phyloP scores from a whole-genome alignment of 176 grass and related monocot genomes.

The Musa schizocarpa region DNA sequence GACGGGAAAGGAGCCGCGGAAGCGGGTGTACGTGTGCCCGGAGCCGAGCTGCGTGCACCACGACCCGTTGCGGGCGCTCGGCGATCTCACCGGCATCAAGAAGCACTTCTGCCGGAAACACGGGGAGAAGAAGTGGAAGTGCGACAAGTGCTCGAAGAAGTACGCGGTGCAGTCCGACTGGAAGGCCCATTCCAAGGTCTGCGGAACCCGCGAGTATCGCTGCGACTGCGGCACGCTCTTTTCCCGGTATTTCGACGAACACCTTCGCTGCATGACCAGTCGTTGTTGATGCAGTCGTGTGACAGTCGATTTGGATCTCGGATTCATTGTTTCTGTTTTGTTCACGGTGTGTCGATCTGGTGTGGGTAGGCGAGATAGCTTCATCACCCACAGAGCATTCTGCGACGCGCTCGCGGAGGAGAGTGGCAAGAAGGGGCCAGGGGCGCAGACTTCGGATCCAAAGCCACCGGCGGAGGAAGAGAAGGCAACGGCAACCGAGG shows the following conservation, averaged over 20 bases:
- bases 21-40: slow-evolving; percentile 11
- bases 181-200: slow-evolving; percentile 15
- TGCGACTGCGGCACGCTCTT: slow-evolving; percentile 18
- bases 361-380: slow-evolving; percentile 73
- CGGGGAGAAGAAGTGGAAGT: slow-evolving; percentile 13
- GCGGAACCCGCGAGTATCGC: slow-evolving; percentile 15
- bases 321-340: not conserved
- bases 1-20: slow-evolving; percentile 14
- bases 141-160: slow-evolving; percentile 8
- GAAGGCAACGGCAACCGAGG: not conserved
- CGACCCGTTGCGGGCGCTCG: slow-evolving; percentile 2
- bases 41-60: slow-evolving; percentile 7
- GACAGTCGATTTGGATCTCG: not conserved
- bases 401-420: slow-evolving; percentile 91
- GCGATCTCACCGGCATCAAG: slow-evolving; percentile 9
- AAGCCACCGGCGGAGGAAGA: slow-evolving; percentile 2
- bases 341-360: not conserved
- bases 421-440: slow-evolving; percentile 42
- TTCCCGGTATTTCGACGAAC: not conserved
- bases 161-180: slow-evolving; percentile 15
- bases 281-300: too few relatives aligned
- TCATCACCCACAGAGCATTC: slow-evolving; percentile 91
- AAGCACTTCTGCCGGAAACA: slow-evolving; percentile 8
- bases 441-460: not conserved
- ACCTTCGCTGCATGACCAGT: too few relatives aligned